Percentiles rank a stretch among this genome's conserved stretches.
Evolutionary conservation across 2,329 filamentous ascomycete species (phyloP).

Genomic region (Venturiaceae sp.): DNA sequence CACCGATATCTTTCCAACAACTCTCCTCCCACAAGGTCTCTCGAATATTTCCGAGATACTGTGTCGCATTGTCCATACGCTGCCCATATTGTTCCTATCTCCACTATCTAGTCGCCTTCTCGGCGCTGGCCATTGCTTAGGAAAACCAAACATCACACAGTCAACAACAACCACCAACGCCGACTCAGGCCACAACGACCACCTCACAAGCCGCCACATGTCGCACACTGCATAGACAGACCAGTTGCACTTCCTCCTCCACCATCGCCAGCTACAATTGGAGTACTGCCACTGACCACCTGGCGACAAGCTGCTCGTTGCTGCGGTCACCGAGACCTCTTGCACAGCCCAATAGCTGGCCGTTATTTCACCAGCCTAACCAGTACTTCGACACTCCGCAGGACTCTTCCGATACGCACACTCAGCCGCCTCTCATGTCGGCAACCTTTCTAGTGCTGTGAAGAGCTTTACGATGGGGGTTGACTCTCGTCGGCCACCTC

Average conservation of each 20-base stretch:
- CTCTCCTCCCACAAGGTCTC: background rate
- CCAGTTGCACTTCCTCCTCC: background rate
- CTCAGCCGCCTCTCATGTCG: constrained; percentile 3
- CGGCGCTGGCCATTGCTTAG: background rate
- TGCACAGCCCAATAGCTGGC: background rate
- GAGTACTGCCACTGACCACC: background rate
- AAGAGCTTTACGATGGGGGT: constrained; percentile 28
- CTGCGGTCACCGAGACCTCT: background rate
- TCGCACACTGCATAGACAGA: background rate
- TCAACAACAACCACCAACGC: too few species aligned
- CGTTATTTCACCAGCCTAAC: background rate
- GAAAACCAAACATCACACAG: too few species aligned
- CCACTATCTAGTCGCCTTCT: background rate
- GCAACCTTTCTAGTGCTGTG: background rate
- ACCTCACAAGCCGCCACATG: background rate
- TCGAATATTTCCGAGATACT: background rate
- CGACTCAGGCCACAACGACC: background rate
- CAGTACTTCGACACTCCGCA: background rate
- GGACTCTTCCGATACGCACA: background rate
- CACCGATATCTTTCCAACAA: too few species aligned
- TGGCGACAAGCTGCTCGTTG: background rate
- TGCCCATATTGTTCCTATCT: background rate
- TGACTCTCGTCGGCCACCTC: constrained; percentile 44
- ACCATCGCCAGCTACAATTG: background rate
- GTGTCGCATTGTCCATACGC: background rate